Conservation (phyloP, 2,329 filamentous ascomycete species). For the Ophidiomyces ophidiicola region DNA sequence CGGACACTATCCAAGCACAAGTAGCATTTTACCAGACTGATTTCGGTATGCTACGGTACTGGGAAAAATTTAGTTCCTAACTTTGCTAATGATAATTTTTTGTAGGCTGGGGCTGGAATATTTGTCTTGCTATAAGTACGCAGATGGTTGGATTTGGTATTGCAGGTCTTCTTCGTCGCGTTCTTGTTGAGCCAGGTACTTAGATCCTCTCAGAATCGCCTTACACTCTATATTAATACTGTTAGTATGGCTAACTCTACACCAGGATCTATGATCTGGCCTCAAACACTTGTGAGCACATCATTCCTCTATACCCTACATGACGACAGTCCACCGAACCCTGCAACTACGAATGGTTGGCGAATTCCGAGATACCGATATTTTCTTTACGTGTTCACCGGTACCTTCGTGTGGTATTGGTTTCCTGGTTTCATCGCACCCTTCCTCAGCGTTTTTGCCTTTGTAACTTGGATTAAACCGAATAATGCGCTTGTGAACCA, state of each 20-base stretch:
- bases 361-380: slow-evolving; percentile 53
- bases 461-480: slow-evolving; percentile 59
- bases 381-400: slow-evolving; percentile 48
- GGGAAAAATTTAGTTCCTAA: background rate
- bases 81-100: background rate
- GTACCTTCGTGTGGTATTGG: slow-evolving; percentile 54
- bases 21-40: slow-evolving; percentile 58
- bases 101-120: slow-evolving; percentile 44
- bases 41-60: slow-evolving; percentile 37
- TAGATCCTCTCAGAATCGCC: no score
- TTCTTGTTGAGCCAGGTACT: slow-evolving; percentile 35
- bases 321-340: slow-evolving; percentile 46
- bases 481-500: slow-evolving; percentile 58
- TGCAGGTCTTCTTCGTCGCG: slow-evolving; percentile 54
- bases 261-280: slow-evolving; percentile 62
- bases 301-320: slow-evolving; percentile 63
- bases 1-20: slow-evolving; percentile 61
- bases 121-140: slow-evolving; percentile 54
- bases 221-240: background rate
- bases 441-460: slow-evolving; percentile 58
- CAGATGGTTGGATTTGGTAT: slow-evolving; percentile 60
- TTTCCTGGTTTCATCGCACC: slow-evolving; percentile 58
- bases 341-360: slow-evolving; percentile 49
- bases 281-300: slow-evolving; percentile 51
- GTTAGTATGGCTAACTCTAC: background rate